Evolutionary conservation across 768 basidiomycete genomes (phyloP).

Genomic region (Dentipellis sp.): DNA sequence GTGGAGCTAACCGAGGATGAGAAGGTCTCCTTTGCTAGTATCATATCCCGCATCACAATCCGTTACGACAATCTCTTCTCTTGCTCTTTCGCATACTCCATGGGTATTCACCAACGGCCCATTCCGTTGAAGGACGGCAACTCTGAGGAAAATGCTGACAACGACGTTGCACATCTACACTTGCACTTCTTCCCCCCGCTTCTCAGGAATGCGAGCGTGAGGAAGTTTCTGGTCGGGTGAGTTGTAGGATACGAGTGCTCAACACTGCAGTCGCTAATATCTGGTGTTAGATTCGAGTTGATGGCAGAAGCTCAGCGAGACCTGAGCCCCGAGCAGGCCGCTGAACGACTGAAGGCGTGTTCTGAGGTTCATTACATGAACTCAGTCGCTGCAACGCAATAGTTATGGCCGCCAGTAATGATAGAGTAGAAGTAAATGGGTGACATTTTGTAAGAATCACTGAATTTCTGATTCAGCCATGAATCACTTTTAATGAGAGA

Average conservation of each 20-base stretch:
- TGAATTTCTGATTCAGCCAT: too few relatives aligned
- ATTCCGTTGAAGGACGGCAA: slow-evolving; percentile 28
- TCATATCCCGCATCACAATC: slow-evolving; percentile 54
- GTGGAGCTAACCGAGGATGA: slow-evolving; percentile 52
- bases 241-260: slow-evolving; percentile 16
- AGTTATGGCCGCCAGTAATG: too few relatives aligned
- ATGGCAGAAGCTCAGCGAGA: slow-evolving; percentile 90
- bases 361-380: slow-evolving; percentile 53
- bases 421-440: too few relatives aligned
- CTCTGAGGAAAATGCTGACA: not conserved
- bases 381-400: too few relatives aligned
- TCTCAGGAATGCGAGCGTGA: slow-evolving; percentile 69
- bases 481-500: too few relatives aligned
- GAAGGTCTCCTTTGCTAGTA: slow-evolving; percentile 51
- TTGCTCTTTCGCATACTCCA: slow-evolving; percentile 88
- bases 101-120: slow-evolving; percentile 89
- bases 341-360: slow-evolving; percentile 45
- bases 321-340: slow-evolving; percentile 84
- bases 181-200: slow-evolving; percentile 84
- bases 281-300: slow-evolving; percentile 60
- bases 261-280: not conserved
- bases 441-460: too few relatives aligned
- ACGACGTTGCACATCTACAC: slow-evolving; percentile 67
- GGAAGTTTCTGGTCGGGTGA: slow-evolving; percentile 87
- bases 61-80: slow-evolving; percentile 75